Base-by-base conservation (phyloP, 2,329 filamentous ascomycete species). In the Torrubiellomyces zombiae region DNA sequence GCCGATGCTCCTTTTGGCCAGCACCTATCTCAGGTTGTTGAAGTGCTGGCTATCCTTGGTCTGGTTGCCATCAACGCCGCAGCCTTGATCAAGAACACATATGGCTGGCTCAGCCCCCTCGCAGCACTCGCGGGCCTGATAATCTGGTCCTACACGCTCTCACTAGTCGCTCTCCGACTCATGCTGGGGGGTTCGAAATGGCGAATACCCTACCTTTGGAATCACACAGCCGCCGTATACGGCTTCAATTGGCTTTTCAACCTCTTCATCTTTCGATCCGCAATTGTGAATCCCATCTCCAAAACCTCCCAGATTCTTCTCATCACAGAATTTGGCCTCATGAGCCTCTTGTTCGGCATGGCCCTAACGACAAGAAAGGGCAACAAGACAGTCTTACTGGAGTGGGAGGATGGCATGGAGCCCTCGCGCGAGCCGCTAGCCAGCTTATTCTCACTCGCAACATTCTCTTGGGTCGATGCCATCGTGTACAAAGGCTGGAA, bases 401-500 rank as follows among this genome's bases (percentile, higher is more conserved):
- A 93, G 49, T 85, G 85, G 59, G 85, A 94, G 49, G 81, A 79
- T 32, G 77, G 76, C 16, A 68, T 98, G 25, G 71, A 86, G 42
- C 89, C 89, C 12, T 86, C 85, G 3, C 72, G 67, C 33, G 85
- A 98, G 47, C 81, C 83, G 6, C 61, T 81, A 18, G 83, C 89
- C 2, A 95, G 86, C 45, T 54, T 95, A 6, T 69, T 95, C 33
- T 95, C 89, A 3, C 60, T 91, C 21, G 73, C 74, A 13, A 89
- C 82, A 3, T 98, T 94, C 46, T 60, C 70, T 12, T 98, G 89
- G 89, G 71, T 94, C 12, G 85, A 95, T 48, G 55, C 74, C 1
- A 77, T 98, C 35, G 75, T 98, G 21, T 83, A 75, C 71, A 73
- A 77, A 37, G 89, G 89, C 9, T 95, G 85, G 60, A 77, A 72